Evolutionary conservation across 176 grass and related monocot genomes (phyloP).

Genomic region (Aechmea fasciata): DNA sequence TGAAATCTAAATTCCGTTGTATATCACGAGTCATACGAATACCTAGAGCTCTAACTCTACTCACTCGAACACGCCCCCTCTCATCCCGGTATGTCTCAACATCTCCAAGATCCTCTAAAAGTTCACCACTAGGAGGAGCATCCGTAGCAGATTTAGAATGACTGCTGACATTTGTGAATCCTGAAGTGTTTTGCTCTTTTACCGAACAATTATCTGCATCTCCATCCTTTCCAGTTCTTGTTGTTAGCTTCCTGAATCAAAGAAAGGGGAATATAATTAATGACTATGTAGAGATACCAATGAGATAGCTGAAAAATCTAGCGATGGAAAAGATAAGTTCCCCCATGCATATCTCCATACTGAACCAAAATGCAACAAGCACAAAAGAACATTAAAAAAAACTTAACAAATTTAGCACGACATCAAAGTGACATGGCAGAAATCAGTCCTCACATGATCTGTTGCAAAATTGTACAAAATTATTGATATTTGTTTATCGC

Average conservation of each 20-base stretch:
- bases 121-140: constrained; percentile 14
- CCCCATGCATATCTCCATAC: neutral
- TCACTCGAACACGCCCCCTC: constrained; percentile 67
- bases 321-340: constrained; percentile 1
- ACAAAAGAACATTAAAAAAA: no score
- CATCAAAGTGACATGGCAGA: neutral
- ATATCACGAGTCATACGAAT: constrained; percentile 96
- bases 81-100: constrained; percentile 87
- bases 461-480: neutral
- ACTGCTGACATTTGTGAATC: constrained; percentile 6
- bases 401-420: no score
- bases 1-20: constrained; percentile 95
- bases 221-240: constrained; percentile 42
- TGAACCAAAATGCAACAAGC: neutral
- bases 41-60: constrained; percentile 79
- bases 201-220: constrained; percentile 21
- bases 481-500: neutral
- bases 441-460: neutral
- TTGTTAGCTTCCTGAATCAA: constrained; percentile 35
- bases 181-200: constrained; percentile 28
- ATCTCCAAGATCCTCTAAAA: constrained; percentile 58
- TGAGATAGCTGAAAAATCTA: constrained; percentile 9
- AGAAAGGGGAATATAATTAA: constrained; percentile 8
- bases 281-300: neutral
- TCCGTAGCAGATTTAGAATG: constrained; percentile 38